Conservation (phyloP, 1,139 yeast species). For the Sugiyamaella castrensis region DNA sequence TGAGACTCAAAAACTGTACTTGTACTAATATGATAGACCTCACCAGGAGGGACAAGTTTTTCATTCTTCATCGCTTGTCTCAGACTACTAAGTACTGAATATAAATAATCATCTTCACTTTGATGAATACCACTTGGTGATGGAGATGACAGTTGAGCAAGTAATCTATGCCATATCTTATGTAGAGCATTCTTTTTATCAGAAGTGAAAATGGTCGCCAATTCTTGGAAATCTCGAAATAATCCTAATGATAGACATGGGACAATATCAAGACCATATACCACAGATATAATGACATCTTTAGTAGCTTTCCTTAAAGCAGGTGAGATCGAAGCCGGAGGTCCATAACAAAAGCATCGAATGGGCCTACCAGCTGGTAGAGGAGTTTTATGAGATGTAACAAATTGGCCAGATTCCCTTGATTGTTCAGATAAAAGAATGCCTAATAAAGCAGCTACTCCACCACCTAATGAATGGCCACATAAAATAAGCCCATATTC, state of each 20-base stretch:
- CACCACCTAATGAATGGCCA: slow-evolving; percentile 41
- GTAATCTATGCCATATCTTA: background rate
- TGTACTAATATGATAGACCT: slow-evolving; percentile 31
- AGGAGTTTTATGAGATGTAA: slow-evolving; percentile 18
- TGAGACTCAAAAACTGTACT: slow-evolving; percentile 30
- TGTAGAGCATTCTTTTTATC: slow-evolving; percentile 9
- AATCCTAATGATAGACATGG: slow-evolving; percentile 39
- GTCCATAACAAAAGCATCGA: slow-evolving; percentile 38
- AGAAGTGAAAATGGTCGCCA: slow-evolving; percentile 31
- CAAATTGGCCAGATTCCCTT: slow-evolving; percentile 22
- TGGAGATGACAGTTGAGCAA: background rate
- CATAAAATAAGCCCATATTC: slow-evolving; percentile 37
- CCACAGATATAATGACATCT: slow-evolving; percentile 34
- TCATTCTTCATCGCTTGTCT: slow-evolving; percentile 35
- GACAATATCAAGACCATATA: slow-evolving; percentile 37
- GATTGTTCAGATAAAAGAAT: slow-evolving; percentile 30
- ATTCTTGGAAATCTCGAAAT: slow-evolving; percentile 35
- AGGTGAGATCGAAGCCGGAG: slow-evolving; percentile 36
- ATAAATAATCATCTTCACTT: background rate
- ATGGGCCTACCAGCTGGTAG: slow-evolving; percentile 34
- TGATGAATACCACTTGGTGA: background rate
- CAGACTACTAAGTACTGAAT: slow-evolving; percentile 27
- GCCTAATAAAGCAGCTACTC: slow-evolving; percentile 38
- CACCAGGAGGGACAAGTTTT: slow-evolving; percentile 38
- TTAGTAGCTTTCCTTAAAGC: slow-evolving; percentile 31